These are phyloP conservation scores for Achaetomium macrosporum DNA, from an alignment of 2,329 filamentous ascomycete species.

Conservation along the genomic window DNA sequence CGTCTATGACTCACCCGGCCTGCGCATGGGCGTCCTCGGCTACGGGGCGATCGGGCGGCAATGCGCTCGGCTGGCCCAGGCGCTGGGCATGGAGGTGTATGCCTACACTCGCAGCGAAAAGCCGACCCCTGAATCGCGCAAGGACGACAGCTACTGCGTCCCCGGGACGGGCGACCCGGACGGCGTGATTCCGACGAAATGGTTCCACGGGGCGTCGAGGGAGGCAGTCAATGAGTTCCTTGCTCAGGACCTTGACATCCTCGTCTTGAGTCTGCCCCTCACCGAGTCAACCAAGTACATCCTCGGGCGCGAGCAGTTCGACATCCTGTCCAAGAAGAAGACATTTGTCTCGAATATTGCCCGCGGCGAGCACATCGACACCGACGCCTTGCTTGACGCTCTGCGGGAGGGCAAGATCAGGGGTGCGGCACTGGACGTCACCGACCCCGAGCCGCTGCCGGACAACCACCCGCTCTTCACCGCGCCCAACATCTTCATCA, in stretches of 20 bases:
- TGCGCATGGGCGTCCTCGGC: constrained; percentile 38
- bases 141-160: constrained; percentile 56
- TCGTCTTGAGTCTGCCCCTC: constrained; percentile 39
- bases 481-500: constrained; percentile 56
- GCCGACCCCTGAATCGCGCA: constrained; percentile 51
- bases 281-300: constrained; percentile 34
- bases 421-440: constrained; percentile 65
- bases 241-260: constrained; percentile 37
- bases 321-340: constrained; percentile 35
- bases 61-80: constrained; percentile 43
- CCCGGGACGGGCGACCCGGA: constrained; percentile 52
- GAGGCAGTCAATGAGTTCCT: constrained; percentile 38
- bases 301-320: constrained; percentile 41
- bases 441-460: constrained; percentile 66
- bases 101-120: constrained; percentile 61
- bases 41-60: constrained; percentile 43
- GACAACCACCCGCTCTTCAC: constrained; percentile 58
- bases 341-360: constrained; percentile 63
- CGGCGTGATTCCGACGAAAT: constrained; percentile 36
- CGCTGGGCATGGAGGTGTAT: constrained; percentile 61
- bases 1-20: constrained; percentile 29
- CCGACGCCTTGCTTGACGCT: constrained; percentile 50
- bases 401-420: constrained; percentile 36
- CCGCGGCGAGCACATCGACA: constrained; percentile 42
- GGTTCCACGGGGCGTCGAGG: constrained; percentile 36